phyloP scores from a whole-genome alignment of 192 early-diverging fungal genomes.

The Anaeromyces robustus region DNA sequence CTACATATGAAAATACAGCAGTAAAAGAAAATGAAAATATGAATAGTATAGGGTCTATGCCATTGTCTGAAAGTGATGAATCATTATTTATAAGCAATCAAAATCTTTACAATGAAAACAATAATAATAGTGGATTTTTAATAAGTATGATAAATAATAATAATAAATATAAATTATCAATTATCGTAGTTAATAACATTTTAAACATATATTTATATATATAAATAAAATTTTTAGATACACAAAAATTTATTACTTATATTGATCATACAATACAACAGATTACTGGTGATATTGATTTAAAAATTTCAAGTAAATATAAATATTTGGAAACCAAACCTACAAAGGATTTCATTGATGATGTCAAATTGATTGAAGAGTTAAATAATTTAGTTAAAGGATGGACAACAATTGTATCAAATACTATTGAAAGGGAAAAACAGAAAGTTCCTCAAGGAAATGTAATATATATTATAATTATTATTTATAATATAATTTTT shows the following conservation, averaged over 20 bases:
- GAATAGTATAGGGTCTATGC: conserved; percentile 21
- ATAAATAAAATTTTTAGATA: background rate
- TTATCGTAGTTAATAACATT: no score
- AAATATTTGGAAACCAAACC: background rate
- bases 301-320: background rate
- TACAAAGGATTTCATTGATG: background rate
- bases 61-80: conserved; percentile 5
- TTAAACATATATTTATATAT: no score
- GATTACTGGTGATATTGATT: background rate
- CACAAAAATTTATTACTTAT: background rate
- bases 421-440: background rate
- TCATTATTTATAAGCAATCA: background rate
- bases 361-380: background rate
- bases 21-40: conserved; percentile 8
- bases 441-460: background rate
- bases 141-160: background rate
- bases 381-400: background rate
- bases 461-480: background rate
- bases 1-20: background rate
- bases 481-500: no score
- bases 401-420: background rate
- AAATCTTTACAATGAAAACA: background rate
- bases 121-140: background rate
- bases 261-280: background rate
- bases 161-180: no score